Evolutionary conservation across 1,139 yeast species (phyloP), one percentile per base, ranked within the genome.

Genomic region (Yamadazyma friedrichii): DNA sequence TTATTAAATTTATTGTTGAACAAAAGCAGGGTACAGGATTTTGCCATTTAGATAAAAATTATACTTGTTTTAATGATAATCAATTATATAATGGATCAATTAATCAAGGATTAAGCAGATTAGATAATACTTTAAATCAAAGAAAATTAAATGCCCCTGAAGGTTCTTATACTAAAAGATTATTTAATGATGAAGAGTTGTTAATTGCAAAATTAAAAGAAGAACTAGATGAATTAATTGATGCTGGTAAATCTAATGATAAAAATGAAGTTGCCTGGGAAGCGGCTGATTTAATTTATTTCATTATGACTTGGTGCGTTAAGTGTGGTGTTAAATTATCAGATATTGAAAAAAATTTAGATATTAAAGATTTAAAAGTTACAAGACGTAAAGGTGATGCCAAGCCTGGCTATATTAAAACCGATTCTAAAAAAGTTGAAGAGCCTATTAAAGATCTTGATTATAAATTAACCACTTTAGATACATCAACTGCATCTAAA

Each of bases 341-440:
- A 11, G 97, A 91, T 53, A 82, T 93, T 34, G 96, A 89, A 65
- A 77, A 74, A 53, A 89, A 91, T 62, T 74, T 93, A 57, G 94
- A 89, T 55, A 67, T 84, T 58, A 93, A 94, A 70, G 77, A 88
- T 37, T 67, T 82, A 55, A 91, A 89, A 65, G 89, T 93, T 42
- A 83, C 96, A 3, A 80, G 98, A 67, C 80, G 99, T 62, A 84
- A 83, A 64, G 98, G 99, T 39, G 96, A 93, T 65, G 98, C 98
- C 27, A 93, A 93, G 66, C 83, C 88, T 30, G 80, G 82, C 56
- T 93, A 72, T 46, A 38, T 81, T 58, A 61, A 62, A 34, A 51
- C 49, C 17, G 49, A 58, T 22, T 6, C 8, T 20, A 42, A 48
- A 35, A 50, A 42, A 15, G 39, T 46, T 6, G 40, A 37, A 31